Percentiles rank a stretch among this genome's conserved stretches.
These are phyloP conservation scores for Trichomonascaceae sp. DNA, from an alignment of 1,139 yeast species.

Conservation along the genomic window DNA sequence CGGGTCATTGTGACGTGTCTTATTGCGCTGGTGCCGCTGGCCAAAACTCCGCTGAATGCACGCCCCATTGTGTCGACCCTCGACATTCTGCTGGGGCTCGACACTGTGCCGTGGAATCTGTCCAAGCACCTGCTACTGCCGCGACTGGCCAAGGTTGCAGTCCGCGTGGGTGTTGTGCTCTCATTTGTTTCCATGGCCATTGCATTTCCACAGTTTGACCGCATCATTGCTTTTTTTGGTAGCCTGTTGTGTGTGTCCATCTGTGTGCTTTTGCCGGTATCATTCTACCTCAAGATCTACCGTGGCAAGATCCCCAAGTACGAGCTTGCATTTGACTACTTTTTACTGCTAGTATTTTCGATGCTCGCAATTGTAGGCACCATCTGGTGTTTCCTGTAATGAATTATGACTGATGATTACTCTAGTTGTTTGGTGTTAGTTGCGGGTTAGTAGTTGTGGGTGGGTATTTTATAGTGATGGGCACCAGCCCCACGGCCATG, in stretches of 20 bases:
- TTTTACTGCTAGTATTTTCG: conserved; percentile 29
- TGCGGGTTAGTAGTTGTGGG: too few relatives aligned
- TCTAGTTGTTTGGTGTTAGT: too few relatives aligned
- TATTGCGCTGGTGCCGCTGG: conserved; percentile 72
- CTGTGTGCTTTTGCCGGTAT: conserved; percentile 64
- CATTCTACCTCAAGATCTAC: conserved; percentile 54
- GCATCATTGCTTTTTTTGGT: conserved; percentile 72
- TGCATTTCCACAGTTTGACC: conserved; percentile 63
- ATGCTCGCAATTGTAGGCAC: conserved; percentile 23
- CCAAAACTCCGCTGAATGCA: conserved; percentile 78
- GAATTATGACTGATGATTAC: conserved; percentile 6
- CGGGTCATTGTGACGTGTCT: conserved; percentile 51
- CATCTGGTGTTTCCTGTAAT: conserved; percentile 16
- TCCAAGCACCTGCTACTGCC: conserved; percentile 2
- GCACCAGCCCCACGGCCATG: neutral
- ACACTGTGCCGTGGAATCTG: conserved; percentile 10
- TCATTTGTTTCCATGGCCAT: conserved; percentile 40
- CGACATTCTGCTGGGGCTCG: conserved; percentile 33
- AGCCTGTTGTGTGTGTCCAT: conserved; percentile 69
- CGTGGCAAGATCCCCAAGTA: conserved; percentile 30
- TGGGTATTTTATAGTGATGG: neutral
- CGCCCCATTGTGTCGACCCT: conserved; percentile 72
- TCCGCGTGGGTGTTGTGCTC: conserved; percentile 29
- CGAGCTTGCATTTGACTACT: conserved; percentile 31
- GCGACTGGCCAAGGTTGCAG: conserved; percentile 5